These are phyloP conservation scores for Scutellaria galericulata DNA, from an alignment of 257 asterid species.

Conservation along the genomic window DNA sequence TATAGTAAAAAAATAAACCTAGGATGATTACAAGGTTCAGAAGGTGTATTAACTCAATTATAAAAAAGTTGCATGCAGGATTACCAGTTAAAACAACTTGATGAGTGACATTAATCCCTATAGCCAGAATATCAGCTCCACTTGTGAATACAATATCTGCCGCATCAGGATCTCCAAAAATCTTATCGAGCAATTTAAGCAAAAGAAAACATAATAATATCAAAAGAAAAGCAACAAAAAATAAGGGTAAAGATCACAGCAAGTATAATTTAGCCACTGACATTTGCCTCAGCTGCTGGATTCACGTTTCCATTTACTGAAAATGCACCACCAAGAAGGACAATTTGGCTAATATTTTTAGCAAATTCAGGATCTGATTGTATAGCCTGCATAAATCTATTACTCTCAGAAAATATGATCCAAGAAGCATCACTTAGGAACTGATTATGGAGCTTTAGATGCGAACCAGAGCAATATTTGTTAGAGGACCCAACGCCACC, in stretches of 20 bases:
- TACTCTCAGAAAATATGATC: slow-evolving; percentile 19
- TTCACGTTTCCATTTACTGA: slow-evolving; percentile 95
- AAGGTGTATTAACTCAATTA: slow-evolving; percentile 16
- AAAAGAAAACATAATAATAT: slow-evolving; percentile 22
- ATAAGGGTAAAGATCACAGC: not conserved
- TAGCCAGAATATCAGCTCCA: slow-evolving; percentile 95
- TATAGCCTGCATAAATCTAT: slow-evolving; percentile 68
- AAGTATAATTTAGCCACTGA: slow-evolving; percentile 42
- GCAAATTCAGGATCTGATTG: slow-evolving; percentile 82
- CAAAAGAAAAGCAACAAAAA: slow-evolving; percentile 24
- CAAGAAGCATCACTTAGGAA: slow-evolving; percentile 18
- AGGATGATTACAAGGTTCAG: slow-evolving; percentile 8
- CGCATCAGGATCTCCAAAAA: slow-evolving; percentile 98
- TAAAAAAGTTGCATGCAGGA: slow-evolving; percentile 16
- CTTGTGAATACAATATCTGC: slow-evolving; percentile 97
- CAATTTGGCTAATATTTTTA: slow-evolving; percentile 79
- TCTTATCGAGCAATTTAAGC: slow-evolving; percentile 50
- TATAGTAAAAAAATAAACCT: not conserved
- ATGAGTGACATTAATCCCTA: slow-evolving; percentile 93
- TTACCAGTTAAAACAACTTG: slow-evolving; percentile 93
- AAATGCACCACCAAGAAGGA: slow-evolving; percentile 97
- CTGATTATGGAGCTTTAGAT: slow-evolving; percentile 27
- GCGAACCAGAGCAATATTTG: slow-evolving; percentile 89
- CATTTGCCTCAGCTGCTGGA: slow-evolving; percentile 99
- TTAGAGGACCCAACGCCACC: slow-evolving; percentile 97